Evolutionary conservation across 345 rosid genomes (phyloP).

Genomic region (Eucalyptus pauciflora): DNA sequence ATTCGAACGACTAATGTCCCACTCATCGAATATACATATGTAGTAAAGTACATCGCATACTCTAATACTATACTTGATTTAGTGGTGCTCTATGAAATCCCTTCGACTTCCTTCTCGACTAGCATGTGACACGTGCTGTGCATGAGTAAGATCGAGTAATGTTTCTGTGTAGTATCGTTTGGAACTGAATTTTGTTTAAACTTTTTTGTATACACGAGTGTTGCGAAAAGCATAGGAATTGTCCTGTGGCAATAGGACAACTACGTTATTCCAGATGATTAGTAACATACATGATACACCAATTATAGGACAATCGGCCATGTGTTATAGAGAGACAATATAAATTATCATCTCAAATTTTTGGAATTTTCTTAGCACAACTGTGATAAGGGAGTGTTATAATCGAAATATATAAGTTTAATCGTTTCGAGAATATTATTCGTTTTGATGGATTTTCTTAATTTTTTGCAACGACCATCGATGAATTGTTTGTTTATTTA

Average conservation of each 20-base stretch:
- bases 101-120: background rate
- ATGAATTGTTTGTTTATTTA: background rate
- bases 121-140: background rate
- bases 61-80: background rate
- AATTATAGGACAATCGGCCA: background rate
- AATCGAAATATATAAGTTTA: background rate
- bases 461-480: background rate
- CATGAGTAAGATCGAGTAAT: background rate
- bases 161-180: background rate
- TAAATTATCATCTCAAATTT: background rate
- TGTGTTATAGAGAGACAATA: background rate
- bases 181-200: background rate
- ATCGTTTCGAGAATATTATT: background rate
- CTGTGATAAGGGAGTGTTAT: background rate
- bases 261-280: background rate
- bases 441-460: background rate
- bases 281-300: background rate
- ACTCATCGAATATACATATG: background rate
- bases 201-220: background rate
- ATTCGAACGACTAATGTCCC: background rate
- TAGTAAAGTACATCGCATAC: background rate
- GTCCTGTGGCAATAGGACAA: background rate
- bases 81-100: background rate
- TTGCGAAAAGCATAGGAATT: background rate
- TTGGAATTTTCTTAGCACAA: background rate